Evolutionary conservation across 2,329 filamentous ascomycete species (phyloP).

Genomic region (Trichothecium roseum): DNA sequence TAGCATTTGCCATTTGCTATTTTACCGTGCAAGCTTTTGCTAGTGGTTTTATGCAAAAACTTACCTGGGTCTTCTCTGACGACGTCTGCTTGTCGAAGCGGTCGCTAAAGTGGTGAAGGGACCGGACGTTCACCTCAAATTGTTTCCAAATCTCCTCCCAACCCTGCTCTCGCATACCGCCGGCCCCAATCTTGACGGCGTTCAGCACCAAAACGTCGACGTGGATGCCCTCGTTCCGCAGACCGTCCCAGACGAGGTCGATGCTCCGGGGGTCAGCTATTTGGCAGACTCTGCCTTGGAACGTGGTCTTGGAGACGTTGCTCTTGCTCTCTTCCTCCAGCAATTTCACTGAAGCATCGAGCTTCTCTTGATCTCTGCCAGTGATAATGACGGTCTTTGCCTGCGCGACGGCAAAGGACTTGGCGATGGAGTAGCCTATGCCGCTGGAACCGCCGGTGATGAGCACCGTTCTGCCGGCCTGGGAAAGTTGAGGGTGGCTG

Average conservation of each 20-base stretch:
- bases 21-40: too few relatives aligned
- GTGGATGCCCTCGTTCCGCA: constrained; percentile 28
- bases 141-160: constrained; percentile 6
- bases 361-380: constrained; percentile 12
- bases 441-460: constrained; percentile 58
- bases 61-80: constrained; percentile 2
- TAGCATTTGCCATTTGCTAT: background rate
- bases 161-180: too few relatives aligned
- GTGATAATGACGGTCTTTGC: constrained; percentile 26
- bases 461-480: constrained; percentile 43
- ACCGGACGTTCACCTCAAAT: constrained; percentile 9
- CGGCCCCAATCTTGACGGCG: too few relatives aligned
- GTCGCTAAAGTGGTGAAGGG: constrained; percentile 7
- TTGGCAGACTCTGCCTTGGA: background rate
- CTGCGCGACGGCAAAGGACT: constrained; percentile 36
- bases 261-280: background rate
- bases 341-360: constrained; percentile 5
- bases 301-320: background rate
- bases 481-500: constrained; percentile 22
- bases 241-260: constrained; percentile 5
- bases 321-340: constrained; percentile 2
- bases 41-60: too few relatives aligned
- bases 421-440: constrained; percentile 55
- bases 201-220: constrained; percentile 9
- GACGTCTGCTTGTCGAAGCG: constrained; percentile 9